These are phyloP conservation scores for Colletotrichum sojae DNA, from an alignment of 2,329 filamentous ascomycete genomes.

Conservation along the genomic window DNA sequence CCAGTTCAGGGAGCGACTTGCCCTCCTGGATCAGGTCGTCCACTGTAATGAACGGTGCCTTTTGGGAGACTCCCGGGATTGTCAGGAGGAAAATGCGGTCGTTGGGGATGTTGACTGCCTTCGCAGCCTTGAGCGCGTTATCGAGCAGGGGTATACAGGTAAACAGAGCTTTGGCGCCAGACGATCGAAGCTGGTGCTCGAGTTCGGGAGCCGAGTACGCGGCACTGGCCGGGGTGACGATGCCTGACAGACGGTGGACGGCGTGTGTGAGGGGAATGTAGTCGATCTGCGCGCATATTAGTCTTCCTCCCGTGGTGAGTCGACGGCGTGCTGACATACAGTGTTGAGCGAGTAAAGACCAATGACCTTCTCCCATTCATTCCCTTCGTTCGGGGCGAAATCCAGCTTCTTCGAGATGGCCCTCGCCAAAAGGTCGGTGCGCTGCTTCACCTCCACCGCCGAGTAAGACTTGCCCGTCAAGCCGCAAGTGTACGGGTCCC, in stretches of 20 bases:
- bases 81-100: slow-evolving; percentile 78
- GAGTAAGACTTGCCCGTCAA: slow-evolving; percentile 78
- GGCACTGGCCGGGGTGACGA: slow-evolving; percentile 82
- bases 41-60: slow-evolving; percentile 72
- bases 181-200: slow-evolving; percentile 79
- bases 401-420: slow-evolving; percentile 79
- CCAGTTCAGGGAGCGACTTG: slow-evolving; percentile 64
- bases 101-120: slow-evolving; percentile 71
- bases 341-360: slow-evolving; percentile 86
- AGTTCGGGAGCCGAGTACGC: slow-evolving; percentile 80
- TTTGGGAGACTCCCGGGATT: slow-evolving; percentile 69
- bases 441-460: slow-evolving; percentile 72
- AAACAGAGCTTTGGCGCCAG: slow-evolving; percentile 78
- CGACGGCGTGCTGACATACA: slow-evolving; percentile 58
- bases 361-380: slow-evolving; percentile 86
- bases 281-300: slow-evolving; percentile 71
- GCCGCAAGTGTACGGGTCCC: slow-evolving; percentile 83
- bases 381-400: slow-evolving; percentile 78
- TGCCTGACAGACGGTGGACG: slow-evolving; percentile 80
- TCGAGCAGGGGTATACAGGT: slow-evolving; percentile 76
- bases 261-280: slow-evolving; percentile 81
- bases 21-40: slow-evolving; percentile 77
- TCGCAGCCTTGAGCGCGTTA: slow-evolving; percentile 73
- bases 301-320: neutral
- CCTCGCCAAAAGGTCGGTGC: slow-evolving; percentile 77